These are phyloP conservation scores for Oryza punctata DNA, from an alignment of 176 grass and related monocot species.

Conservation along the genomic window DNA sequence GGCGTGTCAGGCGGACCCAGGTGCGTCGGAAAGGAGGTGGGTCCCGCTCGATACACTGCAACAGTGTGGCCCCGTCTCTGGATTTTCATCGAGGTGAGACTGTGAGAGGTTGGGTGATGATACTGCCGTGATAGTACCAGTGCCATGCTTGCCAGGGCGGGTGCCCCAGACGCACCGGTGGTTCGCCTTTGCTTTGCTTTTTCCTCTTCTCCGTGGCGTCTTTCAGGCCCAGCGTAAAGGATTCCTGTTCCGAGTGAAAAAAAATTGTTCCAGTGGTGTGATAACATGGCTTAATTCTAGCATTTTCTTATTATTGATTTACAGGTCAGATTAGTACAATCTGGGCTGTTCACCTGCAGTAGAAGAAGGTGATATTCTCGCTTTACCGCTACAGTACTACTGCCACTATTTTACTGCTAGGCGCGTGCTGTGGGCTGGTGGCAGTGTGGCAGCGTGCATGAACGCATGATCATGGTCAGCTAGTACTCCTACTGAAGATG, in stretches of 20 bases:
- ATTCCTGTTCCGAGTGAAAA: neutral
- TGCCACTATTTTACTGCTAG: neutral
- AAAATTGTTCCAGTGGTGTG: too few relatives aligned
- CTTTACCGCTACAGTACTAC: neutral
- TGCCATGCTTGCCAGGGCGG: neutral
- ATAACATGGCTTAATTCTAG: too few relatives aligned
- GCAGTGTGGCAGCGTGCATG: too few relatives aligned
- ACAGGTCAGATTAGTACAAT: neutral
- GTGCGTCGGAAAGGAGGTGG: neutral
- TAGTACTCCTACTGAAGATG: neutral
- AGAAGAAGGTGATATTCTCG: too few relatives aligned
- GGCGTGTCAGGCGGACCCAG: neutral
- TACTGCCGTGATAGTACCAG: neutral
- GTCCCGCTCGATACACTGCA: neutral
- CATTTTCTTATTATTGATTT: neutral
- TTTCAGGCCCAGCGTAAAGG: neutral
- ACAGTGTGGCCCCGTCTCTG: neutral
- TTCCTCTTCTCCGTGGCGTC: neutral
- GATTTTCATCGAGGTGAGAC: neutral
- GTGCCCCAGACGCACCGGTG: neutral
- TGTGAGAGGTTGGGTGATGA: too few relatives aligned
- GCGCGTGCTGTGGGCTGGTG: neutral
- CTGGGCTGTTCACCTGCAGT: neutral
- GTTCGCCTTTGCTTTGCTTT: neutral
- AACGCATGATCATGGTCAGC: neutral